Evolutionary conservation across 2,329 filamentous ascomycete species (phyloP).

Genomic region (Colletotrichum liaoningense): DNA sequence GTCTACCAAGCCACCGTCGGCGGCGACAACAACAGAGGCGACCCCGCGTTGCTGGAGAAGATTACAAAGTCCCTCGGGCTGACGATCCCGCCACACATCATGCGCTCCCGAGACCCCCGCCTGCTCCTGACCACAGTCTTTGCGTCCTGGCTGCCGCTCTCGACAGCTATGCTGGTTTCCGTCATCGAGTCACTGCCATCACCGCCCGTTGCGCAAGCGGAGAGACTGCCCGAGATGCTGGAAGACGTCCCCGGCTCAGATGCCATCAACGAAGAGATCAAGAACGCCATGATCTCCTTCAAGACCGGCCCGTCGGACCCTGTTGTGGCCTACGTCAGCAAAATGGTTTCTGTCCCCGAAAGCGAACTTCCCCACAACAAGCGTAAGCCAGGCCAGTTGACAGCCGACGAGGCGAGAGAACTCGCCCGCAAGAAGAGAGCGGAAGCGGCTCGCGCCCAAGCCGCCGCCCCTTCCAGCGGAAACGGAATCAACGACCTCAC

Average conservation of each 20-base stretch:
- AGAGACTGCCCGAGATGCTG: slow-evolving; percentile 82
- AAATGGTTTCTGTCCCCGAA: slow-evolving; percentile 95
- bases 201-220: slow-evolving; percentile 81
- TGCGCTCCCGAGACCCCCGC: slow-evolving; percentile 85
- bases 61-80: slow-evolving; percentile 93
- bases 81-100: slow-evolving; percentile 84
- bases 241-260: slow-evolving; percentile 82
- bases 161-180: slow-evolving; percentile 91
- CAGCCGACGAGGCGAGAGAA: slow-evolving; percentile 89
- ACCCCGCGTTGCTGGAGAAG: slow-evolving; percentile 86
- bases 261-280: slow-evolving; percentile 75
- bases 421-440: slow-evolving; percentile 89
- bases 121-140: slow-evolving; percentile 89
- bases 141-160: slow-evolving; percentile 89
- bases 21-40: slow-evolving; percentile 84
- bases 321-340: slow-evolving; percentile 94
- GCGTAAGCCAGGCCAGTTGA: slow-evolving; percentile 77
- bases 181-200: slow-evolving; percentile 94
- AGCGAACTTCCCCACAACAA: slow-evolving; percentile 93
- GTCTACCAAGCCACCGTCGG: slow-evolving; percentile 92
- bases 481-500: slow-evolving; percentile 67
- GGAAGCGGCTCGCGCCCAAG: slow-evolving; percentile 85
- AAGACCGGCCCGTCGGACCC: slow-evolving; percentile 77
- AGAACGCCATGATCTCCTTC: slow-evolving; percentile 86
- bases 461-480: slow-evolving; percentile 57